Percentiles rank a stretch among this genome's conserved stretches.
These are phyloP conservation scores for Fagus crenata DNA, from an alignment of 306 rosid genomes.

Conservation along the genomic window DNA sequence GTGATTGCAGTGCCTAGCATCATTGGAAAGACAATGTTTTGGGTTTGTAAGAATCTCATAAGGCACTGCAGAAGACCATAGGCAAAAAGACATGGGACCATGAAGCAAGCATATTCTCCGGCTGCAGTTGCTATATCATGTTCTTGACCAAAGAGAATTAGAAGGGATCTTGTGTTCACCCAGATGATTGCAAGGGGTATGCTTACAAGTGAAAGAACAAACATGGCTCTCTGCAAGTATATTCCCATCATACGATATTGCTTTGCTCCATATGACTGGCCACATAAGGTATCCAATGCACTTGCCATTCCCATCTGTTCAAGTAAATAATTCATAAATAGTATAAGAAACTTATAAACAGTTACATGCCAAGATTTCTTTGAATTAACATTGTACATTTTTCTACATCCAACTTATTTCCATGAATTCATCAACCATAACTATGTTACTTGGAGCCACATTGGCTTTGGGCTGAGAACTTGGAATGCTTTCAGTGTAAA, in stretches of 20 bases:
- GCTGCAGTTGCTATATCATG: slow-evolving; percentile 49
- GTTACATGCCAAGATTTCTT: not conserved
- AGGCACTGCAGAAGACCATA: slow-evolving; percentile 60
- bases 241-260: slow-evolving; percentile 60
- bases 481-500: not conserved
- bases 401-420: not conserved
- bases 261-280: slow-evolving; percentile 77
- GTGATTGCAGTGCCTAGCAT: slow-evolving; percentile 49
- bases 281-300: slow-evolving; percentile 74
- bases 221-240: slow-evolving; percentile 64
- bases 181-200: slow-evolving; percentile 49
- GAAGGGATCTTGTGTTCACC: slow-evolving; percentile 46
- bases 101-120: slow-evolving; percentile 47
- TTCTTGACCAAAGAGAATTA: slow-evolving; percentile 55
- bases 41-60: slow-evolving; percentile 58
- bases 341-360: not conserved
- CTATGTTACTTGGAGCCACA: not conserved
- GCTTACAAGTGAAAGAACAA: slow-evolving; percentile 42
- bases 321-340: not conserved
- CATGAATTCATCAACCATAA: not conserved
- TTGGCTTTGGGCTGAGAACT: not conserved
- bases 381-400: not conserved
- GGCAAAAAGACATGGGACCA: slow-evolving; percentile 68
- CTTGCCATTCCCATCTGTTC: slow-evolving; percentile 70
- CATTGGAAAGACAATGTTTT: slow-evolving; percentile 72